Percentiles rank a stretch among this genome's conserved stretches.
phyloP scores from a whole-genome alignment of 352 stramenopile genomes.

The Phytopythium boreale region DNA sequence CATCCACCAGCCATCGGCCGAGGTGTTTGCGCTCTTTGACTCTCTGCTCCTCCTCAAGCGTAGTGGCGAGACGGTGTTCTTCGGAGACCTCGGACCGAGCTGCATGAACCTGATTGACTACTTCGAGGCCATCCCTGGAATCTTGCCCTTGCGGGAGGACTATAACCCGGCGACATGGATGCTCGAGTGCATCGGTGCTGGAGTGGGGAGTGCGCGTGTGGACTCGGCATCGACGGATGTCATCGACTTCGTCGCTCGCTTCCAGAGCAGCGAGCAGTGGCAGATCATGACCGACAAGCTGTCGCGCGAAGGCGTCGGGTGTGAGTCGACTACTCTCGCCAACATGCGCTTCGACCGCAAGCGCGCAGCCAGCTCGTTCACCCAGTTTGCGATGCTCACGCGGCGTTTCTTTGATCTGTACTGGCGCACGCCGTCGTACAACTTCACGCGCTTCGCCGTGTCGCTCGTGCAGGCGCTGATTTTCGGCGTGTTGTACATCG shows the following conservation, averaged over 20 bases:
- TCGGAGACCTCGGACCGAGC: conserved; percentile 22
- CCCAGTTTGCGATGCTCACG: conserved; percentile 5
- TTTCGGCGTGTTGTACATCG: conserved; percentile 51
- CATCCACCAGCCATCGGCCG: conserved; percentile 84
- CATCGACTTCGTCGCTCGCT: conserved; percentile 14
- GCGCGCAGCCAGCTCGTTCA: conserved; percentile 10
- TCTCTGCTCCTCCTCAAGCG: conserved; percentile 29
- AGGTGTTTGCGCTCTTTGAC: conserved; percentile 78
- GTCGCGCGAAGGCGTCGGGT: conserved; percentile 7
- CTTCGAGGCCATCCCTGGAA: conserved; percentile 25
- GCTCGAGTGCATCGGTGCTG: conserved; percentile 37
- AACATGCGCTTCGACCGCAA: conserved; percentile 16
- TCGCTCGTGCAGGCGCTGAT: conserved; percentile 51
- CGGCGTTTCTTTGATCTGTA: conserved; percentile 35
- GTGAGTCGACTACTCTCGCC: neutral
- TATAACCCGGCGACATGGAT: conserved; percentile 77
- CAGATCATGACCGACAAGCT: conserved; percentile 6
- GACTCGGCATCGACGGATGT: conserved; percentile 1
- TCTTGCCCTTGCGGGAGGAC: conserved; percentile 20
- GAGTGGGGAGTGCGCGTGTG: conserved; percentile 1
- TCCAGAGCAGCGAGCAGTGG: conserved; percentile 15
- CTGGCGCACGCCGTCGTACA: conserved; percentile 79
- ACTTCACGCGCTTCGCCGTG: conserved; percentile 50
- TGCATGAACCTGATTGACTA: conserved; percentile 24
- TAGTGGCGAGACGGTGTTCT: conserved; percentile 19